Base-by-base conservation (phyloP, 2,329 filamentous ascomycete genomes). In the Beauveria asiatica region DNA sequence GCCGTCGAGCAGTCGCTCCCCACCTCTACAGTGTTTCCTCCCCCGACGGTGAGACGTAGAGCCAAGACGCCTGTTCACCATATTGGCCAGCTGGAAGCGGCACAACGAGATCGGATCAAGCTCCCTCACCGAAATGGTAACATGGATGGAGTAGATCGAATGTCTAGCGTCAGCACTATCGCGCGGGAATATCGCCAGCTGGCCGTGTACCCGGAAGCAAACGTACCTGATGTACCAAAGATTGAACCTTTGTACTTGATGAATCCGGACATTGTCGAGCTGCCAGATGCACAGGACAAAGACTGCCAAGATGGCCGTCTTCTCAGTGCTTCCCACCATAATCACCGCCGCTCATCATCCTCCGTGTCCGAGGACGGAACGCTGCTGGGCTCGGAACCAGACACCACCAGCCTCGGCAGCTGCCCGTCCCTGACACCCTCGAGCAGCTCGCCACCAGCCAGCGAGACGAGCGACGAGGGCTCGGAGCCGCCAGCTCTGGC, bases 11-110 rank as follows among this genome's bases (percentile, higher is more conserved):
- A 23, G 23, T 50, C 58, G 23, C 21, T 33, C 3, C 5, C 37
- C 3, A 37, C 44, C 16, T 52, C 51, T 5, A n/a, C 39, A 11
- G 41, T 33, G n/a, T 45, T 44, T 13, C 23, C 64, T 37, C 11
- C 2, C 59, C 71, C 70, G 3, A 68, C 67, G 7, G 72, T 73
- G 64, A 74, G 78, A 60, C 75, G 77, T 33, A 76, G 77, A 56
- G 78, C 79, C 44, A 83, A 82, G 67, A 82, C 79, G 2, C 80
- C 80, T 0, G 77, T 82, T 23, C 74, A 74, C 46, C 70, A 71
- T 10, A 78, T 82, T 60, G 79, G 79, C 16, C 79, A 82, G 64
- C 71, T 80, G 2, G 80, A 82, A 61, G 65, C 69, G 7, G 61
- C 65, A 16, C 63, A 66, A 25, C 61, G 62, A 49, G 61, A 66